These are phyloP conservation scores for Pythium aristosporum DNA, from an alignment of 352 stramenopile genomes.

Conservation along the genomic window DNA sequence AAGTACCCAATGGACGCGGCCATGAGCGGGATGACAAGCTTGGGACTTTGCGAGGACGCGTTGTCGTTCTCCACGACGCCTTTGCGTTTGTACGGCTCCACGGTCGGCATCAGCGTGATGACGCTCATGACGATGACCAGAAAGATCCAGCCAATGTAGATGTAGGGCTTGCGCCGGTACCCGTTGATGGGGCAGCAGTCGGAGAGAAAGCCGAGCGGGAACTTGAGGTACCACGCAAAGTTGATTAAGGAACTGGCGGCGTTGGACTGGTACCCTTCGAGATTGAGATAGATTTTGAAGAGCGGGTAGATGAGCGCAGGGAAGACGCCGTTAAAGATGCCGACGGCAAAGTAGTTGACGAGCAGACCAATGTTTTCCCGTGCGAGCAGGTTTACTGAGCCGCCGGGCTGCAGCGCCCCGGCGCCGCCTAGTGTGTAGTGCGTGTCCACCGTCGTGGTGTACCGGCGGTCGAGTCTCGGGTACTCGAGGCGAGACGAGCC, in stretches of 20 bases:
- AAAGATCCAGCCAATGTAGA: constrained; percentile 58
- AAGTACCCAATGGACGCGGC: constrained; percentile 51
- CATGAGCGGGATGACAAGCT: constrained; percentile 54
- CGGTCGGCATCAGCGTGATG: constrained; percentile 28
- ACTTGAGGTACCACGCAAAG: constrained; percentile 69
- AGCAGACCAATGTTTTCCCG: constrained; percentile 43
- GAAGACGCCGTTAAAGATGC: constrained; percentile 65
- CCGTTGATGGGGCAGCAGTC: constrained; percentile 58
- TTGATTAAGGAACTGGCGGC: constrained; percentile 54
- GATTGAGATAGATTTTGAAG: constrained; percentile 66
- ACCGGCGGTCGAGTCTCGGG: constrained; percentile 4
- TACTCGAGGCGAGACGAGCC: neutral
- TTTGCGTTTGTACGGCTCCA: constrained; percentile 28
- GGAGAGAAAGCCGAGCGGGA: constrained; percentile 61
- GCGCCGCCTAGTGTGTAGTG: neutral
- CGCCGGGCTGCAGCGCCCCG: constrained; percentile 26
- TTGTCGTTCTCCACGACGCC: constrained; percentile 23
- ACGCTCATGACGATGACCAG: constrained; percentile 41
- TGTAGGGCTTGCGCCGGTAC: constrained; percentile 65
- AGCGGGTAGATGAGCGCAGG: constrained; percentile 70
- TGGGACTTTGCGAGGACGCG: constrained; percentile 18
- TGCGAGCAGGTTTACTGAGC: constrained; percentile 29
- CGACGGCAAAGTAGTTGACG: constrained; percentile 68
- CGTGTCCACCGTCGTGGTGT: neutral
- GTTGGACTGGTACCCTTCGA: constrained; percentile 70